phyloP scores from a whole-genome alignment of 495 filamentous ascomycete genomes.

The Mytilinidion resinicola region DNA sequence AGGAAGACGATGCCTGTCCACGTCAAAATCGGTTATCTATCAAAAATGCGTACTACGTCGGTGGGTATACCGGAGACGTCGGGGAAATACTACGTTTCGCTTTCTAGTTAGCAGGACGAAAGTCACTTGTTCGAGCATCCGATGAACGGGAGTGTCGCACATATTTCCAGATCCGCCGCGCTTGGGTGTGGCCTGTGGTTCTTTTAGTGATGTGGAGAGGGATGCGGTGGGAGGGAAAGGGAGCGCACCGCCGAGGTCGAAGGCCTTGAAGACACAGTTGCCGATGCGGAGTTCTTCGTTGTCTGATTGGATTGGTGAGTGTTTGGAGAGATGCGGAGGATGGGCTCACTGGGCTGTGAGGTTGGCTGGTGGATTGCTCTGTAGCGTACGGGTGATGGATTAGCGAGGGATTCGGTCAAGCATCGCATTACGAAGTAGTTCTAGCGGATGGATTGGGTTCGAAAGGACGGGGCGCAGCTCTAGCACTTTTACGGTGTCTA shows the following conservation, averaged over 20 bases:
- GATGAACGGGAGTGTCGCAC: background rate
- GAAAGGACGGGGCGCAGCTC: no score
- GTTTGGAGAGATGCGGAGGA: no score
- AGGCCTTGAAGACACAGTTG: background rate
- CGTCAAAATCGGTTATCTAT: background rate
- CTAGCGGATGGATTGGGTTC: no score
- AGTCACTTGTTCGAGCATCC: background rate
- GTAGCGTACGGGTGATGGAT: no score
- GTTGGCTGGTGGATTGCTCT: no score
- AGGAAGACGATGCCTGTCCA: constrained; percentile 3
- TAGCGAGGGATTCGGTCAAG: no score
- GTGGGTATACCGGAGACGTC: background rate
- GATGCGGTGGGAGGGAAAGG: background rate
- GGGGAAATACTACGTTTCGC: background rate
- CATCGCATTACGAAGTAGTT: no score
- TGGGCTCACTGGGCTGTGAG: no score
- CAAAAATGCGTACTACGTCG: no score
- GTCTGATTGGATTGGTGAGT: background rate
- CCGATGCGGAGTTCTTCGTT: background rate
- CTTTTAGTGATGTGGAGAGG: background rate
- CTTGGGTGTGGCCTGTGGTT: background rate
- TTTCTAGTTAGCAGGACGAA: background rate
- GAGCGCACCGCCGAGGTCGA: constrained; percentile 3
- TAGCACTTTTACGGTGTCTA: no score
- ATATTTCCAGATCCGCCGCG: constrained; percentile 1